These are phyloP conservation scores for Pontederia paniculata DNA, from an alignment of 176 grass and related monocot genomes.

Conservation along the genomic window DNA sequence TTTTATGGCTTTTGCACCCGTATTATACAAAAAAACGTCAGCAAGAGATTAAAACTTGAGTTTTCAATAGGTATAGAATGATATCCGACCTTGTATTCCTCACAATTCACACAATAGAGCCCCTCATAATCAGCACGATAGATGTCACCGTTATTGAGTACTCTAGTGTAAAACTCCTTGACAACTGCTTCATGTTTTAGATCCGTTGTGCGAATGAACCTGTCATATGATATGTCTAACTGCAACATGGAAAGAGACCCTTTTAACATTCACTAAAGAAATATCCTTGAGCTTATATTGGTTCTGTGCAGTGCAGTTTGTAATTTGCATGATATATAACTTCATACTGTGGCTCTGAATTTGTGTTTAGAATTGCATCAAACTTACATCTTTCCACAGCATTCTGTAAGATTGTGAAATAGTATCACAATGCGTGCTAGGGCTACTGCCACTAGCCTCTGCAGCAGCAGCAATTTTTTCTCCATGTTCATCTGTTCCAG, in stretches of 20 bases:
- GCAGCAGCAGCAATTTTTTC: conserved; percentile 86
- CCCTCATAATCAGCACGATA: conserved; percentile 92
- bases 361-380: neutral
- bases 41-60: too few relatives aligned
- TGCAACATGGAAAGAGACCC: conserved; percentile 28
- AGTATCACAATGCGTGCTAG: conserved; percentile 67
- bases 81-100: conserved; percentile 77
- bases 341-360: too few relatives aligned
- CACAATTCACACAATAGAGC: conserved; percentile 83
- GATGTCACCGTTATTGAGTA: conserved; percentile 75
- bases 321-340: too few relatives aligned
- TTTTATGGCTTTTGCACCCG: too few relatives aligned
- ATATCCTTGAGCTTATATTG: neutral
- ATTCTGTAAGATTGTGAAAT: conserved; percentile 63
- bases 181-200: conserved; percentile 69
- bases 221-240: conserved; percentile 79
- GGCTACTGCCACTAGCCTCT: conserved; percentile 54
- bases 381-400: conserved; percentile 68
- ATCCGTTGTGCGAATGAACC: conserved; percentile 89
- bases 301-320: neutral
- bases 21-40: neutral
- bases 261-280: neutral
- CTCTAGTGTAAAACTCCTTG: conserved; percentile 84
- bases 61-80: neutral
- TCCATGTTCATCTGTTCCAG: conserved; percentile 94